A percentile compares a stretch with the other conserved stretches of the same genome.
Conservation (phyloP, 495 filamentous ascomycete genomes). For the Aspergillus steynii region DNA sequence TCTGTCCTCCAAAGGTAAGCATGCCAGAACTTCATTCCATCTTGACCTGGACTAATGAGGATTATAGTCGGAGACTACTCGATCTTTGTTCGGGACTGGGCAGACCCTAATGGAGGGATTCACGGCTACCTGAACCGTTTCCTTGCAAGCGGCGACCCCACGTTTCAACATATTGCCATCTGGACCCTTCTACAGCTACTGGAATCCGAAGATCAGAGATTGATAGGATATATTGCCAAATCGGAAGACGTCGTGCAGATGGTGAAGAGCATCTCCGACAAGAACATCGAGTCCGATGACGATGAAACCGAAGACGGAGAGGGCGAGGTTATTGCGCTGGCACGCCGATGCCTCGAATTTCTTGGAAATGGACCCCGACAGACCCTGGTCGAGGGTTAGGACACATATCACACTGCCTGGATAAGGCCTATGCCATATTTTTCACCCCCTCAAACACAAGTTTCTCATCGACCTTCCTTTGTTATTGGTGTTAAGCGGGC, state of each 20-base stretch:
- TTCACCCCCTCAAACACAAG: conserved; percentile 15
- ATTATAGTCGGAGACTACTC: conserved; percentile 87
- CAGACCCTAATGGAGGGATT: conserved; percentile 87
- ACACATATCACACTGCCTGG: conserved; percentile 15
- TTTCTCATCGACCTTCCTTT: conserved; percentile 17
- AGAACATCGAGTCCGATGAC: conserved; percentile 84
- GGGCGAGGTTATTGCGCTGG: conserved; percentile 90
- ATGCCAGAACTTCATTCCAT: conserved; percentile 2
- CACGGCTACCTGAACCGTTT: conserved; percentile 93
- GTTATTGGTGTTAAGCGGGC: conserved; percentile 37
- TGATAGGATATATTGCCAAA: conserved; percentile 81
- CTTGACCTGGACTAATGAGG: conserved; percentile 19
- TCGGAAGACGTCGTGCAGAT: conserved; percentile 86
- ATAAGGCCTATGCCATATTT: conserved; percentile 14
- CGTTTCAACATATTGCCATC: conserved; percentile 98
- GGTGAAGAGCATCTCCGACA: conserved; percentile 87
- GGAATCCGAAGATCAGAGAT: conserved; percentile 85
- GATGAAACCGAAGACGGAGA: conserved; percentile 90
- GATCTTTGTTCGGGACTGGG: conserved; percentile 93
- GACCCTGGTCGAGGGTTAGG: conserved; percentile 57
- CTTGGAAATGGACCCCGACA: conserved; percentile 64
- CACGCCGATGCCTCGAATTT: conserved; percentile 83
- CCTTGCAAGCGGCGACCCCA: conserved; percentile 89
- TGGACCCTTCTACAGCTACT: conserved; percentile 96
- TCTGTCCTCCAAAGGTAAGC: conserved; percentile 90